Evolutionary conservation across 2,329 filamentous ascomycete species (phyloP).

Genomic region (Xylaria sp.): DNA sequence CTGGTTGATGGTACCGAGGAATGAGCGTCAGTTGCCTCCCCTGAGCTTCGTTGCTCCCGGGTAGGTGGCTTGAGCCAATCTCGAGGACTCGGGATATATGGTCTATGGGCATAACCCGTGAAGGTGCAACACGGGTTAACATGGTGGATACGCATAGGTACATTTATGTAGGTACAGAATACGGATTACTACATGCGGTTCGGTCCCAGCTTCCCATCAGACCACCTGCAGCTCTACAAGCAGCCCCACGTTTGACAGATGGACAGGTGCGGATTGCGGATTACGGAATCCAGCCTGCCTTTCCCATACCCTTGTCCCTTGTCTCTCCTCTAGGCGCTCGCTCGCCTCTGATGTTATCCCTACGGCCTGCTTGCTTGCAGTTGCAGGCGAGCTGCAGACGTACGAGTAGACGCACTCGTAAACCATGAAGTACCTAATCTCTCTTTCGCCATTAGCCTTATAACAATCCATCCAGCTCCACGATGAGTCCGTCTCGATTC

Average conservation of each 20-base stretch:
- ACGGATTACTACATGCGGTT: background rate
- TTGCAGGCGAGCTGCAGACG: constrained; percentile 17
- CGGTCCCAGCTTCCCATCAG: too few relatives aligned
- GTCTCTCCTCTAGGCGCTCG: background rate
- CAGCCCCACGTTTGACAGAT: too few relatives aligned
- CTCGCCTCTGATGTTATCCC: constrained; percentile 5
- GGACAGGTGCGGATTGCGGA: too few relatives aligned
- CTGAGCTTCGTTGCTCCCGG: background rate
- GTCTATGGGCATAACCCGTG: background rate
- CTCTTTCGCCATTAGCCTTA: constrained; percentile 9
- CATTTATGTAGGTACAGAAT: background rate
- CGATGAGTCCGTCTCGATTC: constrained; percentile 23
- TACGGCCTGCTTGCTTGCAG: constrained; percentile 16
- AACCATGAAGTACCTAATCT: constrained; percentile 3
- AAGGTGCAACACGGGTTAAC: background rate
- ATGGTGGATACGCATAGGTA: background rate
- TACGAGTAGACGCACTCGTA: background rate
- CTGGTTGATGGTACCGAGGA: background rate
- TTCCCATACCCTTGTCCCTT: background rate
- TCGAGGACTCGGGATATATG: background rate
- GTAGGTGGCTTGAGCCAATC: background rate
- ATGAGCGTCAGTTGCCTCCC: background rate
- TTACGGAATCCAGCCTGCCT: background rate
- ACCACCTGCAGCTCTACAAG: too few relatives aligned
- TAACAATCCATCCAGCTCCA: constrained; percentile 14